Percentiles rank a stretch among this genome's conserved stretches.
Conservation (phyloP, 257 asterid genomes). For the Mitragyna speciosa region DNA sequence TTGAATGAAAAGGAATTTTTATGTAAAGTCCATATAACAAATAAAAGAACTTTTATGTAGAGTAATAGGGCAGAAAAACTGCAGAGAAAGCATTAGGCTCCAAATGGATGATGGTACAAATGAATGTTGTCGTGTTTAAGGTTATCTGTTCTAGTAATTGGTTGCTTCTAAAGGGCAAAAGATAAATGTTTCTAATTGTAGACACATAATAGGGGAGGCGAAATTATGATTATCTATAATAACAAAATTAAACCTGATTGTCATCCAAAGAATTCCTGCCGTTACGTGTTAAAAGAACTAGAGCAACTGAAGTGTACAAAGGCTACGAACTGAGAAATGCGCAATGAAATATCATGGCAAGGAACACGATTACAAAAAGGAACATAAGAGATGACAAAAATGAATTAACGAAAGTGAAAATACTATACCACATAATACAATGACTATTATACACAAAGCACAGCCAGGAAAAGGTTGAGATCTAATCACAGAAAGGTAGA, state of each 20-base stretch:
- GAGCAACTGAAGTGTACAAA: too few relatives aligned
- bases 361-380: not conserved
- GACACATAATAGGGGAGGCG: not conserved
- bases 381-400: not conserved
- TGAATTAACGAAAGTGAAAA: not conserved
- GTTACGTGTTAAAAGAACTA: too few relatives aligned
- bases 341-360: not conserved
- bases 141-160: not conserved
- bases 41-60: too few relatives aligned
- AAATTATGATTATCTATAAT: not conserved
- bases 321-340: not conserved
- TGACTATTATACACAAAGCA: constrained; percentile 17
- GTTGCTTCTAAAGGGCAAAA: not conserved
- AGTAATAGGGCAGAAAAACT: too few relatives aligned
- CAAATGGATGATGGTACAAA: too few relatives aligned
- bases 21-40: too few relatives aligned
- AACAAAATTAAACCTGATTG: too few relatives aligned
- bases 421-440: not conserved
- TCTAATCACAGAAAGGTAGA: constrained; percentile 19
- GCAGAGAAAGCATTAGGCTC: too few relatives aligned
- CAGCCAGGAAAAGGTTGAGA: constrained; percentile 3
- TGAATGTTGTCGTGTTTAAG: too few relatives aligned
- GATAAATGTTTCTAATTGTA: not conserved
- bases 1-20: too few relatives aligned
- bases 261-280: too few relatives aligned